Evolutionary conservation across 2,329 filamentous ascomycete species (phyloP), one percentile per base, ranked within the genome.

Genomic region (Fragosphaeria purpurea): DNA sequence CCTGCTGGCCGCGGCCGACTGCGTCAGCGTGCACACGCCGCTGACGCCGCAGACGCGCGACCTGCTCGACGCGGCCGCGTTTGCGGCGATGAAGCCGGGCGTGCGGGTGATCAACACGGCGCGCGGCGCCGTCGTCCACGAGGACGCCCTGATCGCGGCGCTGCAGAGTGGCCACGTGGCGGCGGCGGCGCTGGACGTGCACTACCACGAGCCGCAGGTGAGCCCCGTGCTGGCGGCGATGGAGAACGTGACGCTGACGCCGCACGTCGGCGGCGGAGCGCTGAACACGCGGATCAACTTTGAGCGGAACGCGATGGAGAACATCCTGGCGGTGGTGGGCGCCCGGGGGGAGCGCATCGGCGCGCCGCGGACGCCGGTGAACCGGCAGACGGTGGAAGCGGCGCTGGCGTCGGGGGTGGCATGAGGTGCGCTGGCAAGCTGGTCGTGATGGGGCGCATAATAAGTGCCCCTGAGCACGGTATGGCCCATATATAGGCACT

Each of bases 251-350:
- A 71, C 70, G 49, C 60, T 79, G 41, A 70, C 76, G 13, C 67
- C 68, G 9, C 77, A 79, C 60, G 77, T 73, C 46, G 76, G 74
- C 2, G 76, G 77, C 0, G 73, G 75, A 2, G 74, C 73, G 10
- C 64, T 79, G 6, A 40, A 48, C 31, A 42, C 46, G 6, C 46
- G 39, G 6, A 43, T 48, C 11, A 40, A 41, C 33, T 49, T 49
- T 44, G 47, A 49, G 47, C 47, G 11, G 4, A 22, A 42, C 13
- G 46, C 38, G 8, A 48, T 48, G 46, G 7, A 43, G 32, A 48
- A 48, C 34, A 48, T 48, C 41, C 47, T 74, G 72, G 35, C 35
- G 7, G 35, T 37, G 35, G 35, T 37, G 7, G 35, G 35, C 35
- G 35, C 7, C 7, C 7, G 11, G 7, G 35, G 35, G 7, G 35